Evolutionary conservation across 345 rosid species (phyloP), one percentile per base, ranked within the genome.

Genomic region (Linum tenue): DNA sequence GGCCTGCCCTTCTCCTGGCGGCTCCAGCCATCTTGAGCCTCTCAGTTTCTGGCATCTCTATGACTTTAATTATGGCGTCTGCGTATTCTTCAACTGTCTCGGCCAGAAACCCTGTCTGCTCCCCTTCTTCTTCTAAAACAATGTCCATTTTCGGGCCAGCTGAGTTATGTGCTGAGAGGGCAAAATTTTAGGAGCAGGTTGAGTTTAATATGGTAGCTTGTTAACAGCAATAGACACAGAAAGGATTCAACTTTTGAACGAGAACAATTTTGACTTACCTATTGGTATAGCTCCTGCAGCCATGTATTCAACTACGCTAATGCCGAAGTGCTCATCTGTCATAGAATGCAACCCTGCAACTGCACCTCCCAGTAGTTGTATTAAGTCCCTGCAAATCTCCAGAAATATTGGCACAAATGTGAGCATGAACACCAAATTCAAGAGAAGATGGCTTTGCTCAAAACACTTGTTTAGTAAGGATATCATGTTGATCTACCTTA

Each of bases 131-230:
- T 74, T 88, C 95, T 64, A 86, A 71, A 59, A 90, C 92, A 66
- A 94, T 88, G 73, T 90, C 96, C 99, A 94, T 90, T 69, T 83
- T 88, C 1, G 97, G 97, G 17, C 97, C 95, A 44, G 96, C 99
- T 3, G 97, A 88, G 72, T 88, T 85, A 66, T 94, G 91, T 83
- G 92, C 97, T 94, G 83, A 70, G 66, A 37, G 62, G 5, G 31
- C 31, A 22, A 22, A 22, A 22, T 22, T 22, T 22, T 22, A 22
- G 31, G 31, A 22, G 31, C 31, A 22, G 31, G 31, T 22, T 22
- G 31, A 22, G 31, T 22, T 22, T 22, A 22, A 22, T 22, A 22
- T 22, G 31, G 31, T 22, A 22, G 31, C 31, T 22, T 22, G 31
- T 22, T 22, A 22, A 22, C 31, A 22, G 31, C 31, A 22, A 22